Conservation (phyloP, 345 rosid genomes). For the Populus ilicifolia region DNA sequence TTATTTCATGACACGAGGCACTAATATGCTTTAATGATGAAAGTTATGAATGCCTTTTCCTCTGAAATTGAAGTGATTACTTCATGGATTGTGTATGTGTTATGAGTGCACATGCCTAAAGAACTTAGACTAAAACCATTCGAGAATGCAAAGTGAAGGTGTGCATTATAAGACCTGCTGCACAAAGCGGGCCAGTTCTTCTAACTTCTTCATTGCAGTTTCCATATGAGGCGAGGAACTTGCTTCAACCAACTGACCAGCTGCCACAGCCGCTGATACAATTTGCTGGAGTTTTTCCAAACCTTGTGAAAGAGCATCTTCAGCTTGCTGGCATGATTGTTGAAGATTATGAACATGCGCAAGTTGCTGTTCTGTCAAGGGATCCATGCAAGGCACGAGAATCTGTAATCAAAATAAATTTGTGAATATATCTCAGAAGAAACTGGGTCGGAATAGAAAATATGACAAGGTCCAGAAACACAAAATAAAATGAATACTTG, state of each 20-base stretch:
- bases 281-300: slow-evolving; percentile 81
- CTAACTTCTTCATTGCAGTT: slow-evolving; percentile 71
- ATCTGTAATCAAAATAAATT: slow-evolving; percentile 43
- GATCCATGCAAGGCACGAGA: slow-evolving; percentile 63
- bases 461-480: not conserved
- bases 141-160: slow-evolving; percentile 9
- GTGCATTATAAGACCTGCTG: slow-evolving; percentile 50
- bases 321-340: slow-evolving; percentile 89
- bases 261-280: slow-evolving; percentile 64
- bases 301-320: slow-evolving; percentile 92
- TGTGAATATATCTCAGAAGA: slow-evolving; percentile 3
- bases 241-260: slow-evolving; percentile 55
- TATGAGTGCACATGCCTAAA: not conserved
- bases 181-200: slow-evolving; percentile 69
- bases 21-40: not conserved
- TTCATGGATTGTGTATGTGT: not conserved
- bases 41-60: not conserved
- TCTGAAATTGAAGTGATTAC: not conserved
- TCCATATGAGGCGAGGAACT: slow-evolving; percentile 47
- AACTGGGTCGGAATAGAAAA: not conserved
- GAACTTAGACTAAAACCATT: not conserved
- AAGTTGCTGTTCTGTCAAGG: slow-evolving; percentile 58
- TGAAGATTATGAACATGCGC: slow-evolving; percentile 44
- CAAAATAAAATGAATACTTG: not conserved
- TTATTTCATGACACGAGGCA: not conserved